Evolutionary conservation across 139 green algal genomes (phyloP), one percentile per base, ranked within the genome.

Genomic region (Chara braunii): DNA sequence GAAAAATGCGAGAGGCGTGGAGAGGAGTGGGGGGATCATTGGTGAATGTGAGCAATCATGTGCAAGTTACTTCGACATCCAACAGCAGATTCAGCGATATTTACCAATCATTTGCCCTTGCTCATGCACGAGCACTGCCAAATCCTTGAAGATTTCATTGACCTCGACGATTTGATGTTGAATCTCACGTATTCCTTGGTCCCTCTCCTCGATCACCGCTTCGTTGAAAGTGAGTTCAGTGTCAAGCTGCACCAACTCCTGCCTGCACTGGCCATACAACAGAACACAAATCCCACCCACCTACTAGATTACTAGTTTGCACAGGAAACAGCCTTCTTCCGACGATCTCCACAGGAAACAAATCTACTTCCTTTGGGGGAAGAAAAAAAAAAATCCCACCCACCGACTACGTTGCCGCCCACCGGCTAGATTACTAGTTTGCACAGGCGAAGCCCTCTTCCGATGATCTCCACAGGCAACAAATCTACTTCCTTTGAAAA

Each of bases 121-220:
- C 24, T 85, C 78, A 14, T 79, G 70, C 22, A 85, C 74, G 18
- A 85, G 70, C 43, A 83, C 74, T 22, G 80, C 80, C 2, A 85
- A 60, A 64, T 85, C 80, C 53, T 69, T 54, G 60, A 85, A 85
- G 34, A 84, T 85, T 61, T 85, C 80, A 44, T 84, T 80, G 14
- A 85, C 80, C 61, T 85, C 78, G 14, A 64, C 73, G 59, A 85
- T 85, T 44, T 85, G 68, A 54, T 75, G 55, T 64, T 84, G 78
- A 33, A 85, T 83, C 35, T 85, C 78, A 12, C 22, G 32, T 22
- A 85, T 83, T 23, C 73, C 80, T 11, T 64, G 37, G 18, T 85
- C 80, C 2, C 80, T 61, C 53, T 85, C 80, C 22, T 68, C 48
- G 45, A 85, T 78, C 18, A 85, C 29, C 22, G 79, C 74, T 43